These are phyloP conservation scores for Ceratocystis albifundus DNA, from an alignment of 2,329 filamentous ascomycete species.

Conservation along the genomic window DNA sequence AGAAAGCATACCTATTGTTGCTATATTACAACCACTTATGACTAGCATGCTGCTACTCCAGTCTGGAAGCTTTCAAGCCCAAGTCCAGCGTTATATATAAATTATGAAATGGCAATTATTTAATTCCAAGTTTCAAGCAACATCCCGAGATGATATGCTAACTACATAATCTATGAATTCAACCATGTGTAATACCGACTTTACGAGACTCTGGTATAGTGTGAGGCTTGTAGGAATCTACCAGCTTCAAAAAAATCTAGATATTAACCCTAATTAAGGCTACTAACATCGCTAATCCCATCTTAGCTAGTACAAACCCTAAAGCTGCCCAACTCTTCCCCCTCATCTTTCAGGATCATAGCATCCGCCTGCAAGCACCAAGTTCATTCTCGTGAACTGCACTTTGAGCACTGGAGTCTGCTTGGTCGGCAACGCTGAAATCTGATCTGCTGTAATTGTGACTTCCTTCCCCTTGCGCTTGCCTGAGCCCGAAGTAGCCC, in stretches of 20 bases:
- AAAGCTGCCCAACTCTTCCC: background rate
- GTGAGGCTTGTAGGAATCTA: background rate
- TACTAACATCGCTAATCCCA: background rate
- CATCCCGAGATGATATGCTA: too few relatives aligned
- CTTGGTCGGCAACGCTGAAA: conserved; percentile 90
- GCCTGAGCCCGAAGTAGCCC: conserved; percentile 27
- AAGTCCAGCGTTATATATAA: too few relatives aligned
- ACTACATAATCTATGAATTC: too few relatives aligned
- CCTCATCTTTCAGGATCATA: conserved; percentile 37
- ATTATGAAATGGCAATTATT: too few relatives aligned
- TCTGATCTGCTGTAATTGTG: conserved; percentile 82
- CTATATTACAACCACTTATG: conserved; percentile 15
- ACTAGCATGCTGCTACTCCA: background rate
- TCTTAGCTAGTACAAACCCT: background rate
- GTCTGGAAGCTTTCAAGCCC: too few relatives aligned
- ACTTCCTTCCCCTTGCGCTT: conserved; percentile 85
- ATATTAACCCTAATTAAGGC: background rate
- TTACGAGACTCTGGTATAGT: too few relatives aligned
- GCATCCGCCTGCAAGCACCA: conserved; percentile 74
- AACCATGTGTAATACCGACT: too few relatives aligned
- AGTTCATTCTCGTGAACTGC: conserved; percentile 87
- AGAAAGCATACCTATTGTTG: background rate
- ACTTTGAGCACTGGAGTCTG: conserved; percentile 91
- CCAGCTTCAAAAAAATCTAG: background rate
- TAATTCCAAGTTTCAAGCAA: too few relatives aligned